Conservation (phyloP, 495 filamentous ascomycete species). For the Eremomyces bilateralis region DNA sequence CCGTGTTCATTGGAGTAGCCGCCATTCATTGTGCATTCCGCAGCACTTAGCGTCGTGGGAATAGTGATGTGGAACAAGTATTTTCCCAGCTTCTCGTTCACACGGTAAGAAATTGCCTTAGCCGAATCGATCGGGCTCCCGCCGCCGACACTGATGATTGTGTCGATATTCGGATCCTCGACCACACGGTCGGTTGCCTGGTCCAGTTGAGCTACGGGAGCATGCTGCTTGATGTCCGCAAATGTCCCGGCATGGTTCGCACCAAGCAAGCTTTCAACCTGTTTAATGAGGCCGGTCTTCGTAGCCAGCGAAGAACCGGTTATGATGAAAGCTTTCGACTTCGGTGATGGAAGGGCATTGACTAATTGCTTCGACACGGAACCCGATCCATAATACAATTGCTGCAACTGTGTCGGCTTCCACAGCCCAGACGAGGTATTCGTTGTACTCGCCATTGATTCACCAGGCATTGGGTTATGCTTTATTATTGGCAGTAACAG, state of each 20-base stretch:
- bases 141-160: constrained; percentile 26
- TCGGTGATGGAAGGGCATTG: constrained; percentile 15
- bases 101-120: constrained; percentile 24
- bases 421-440: constrained; percentile 23
- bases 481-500: too few relatives aligned
- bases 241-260: constrained; percentile 25
- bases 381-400: constrained; percentile 24
- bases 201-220: constrained; percentile 25
- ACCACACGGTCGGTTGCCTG: constrained; percentile 20
- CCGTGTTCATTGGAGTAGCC: constrained; percentile 23
- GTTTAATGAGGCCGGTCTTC: constrained; percentile 23
- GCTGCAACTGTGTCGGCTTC: constrained; percentile 22
- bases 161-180: constrained; percentile 23
- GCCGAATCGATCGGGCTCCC: constrained; percentile 27
- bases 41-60: constrained; percentile 27
- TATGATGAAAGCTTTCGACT: constrained; percentile 29
- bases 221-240: constrained; percentile 25
- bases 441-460: too few relatives aligned
- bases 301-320: constrained; percentile 26
- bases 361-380: constrained; percentile 23
- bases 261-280: constrained; percentile 23
- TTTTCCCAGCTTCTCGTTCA: constrained; percentile 20
- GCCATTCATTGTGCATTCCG: constrained; percentile 23
- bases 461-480: too few relatives aligned
- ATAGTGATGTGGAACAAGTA: constrained; percentile 26